A percentile compares a stretch with the other conserved stretches of the same genome.
These are phyloP conservation scores for Oryza officinalis DNA, from an alignment of 176 grass and related monocot genomes.

Conservation along the genomic window DNA sequence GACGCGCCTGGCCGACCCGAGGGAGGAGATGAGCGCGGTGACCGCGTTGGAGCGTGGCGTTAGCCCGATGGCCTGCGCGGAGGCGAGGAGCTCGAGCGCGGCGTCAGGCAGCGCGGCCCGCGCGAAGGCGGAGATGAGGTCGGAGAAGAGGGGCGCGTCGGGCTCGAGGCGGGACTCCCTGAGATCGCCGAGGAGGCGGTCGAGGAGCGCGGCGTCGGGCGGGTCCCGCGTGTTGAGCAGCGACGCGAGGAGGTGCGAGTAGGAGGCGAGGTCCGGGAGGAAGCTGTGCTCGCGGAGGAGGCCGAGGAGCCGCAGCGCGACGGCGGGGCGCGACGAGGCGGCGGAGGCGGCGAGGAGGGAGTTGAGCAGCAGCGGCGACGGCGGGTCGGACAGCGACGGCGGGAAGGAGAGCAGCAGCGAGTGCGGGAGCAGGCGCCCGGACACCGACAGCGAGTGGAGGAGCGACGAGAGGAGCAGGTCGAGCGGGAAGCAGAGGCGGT, in stretches of 20 bases:
- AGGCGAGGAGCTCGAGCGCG: constrained; percentile 70
- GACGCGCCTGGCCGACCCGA: constrained; percentile 64
- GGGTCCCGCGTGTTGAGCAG: constrained; percentile 82
- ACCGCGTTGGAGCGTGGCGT: constrained; percentile 82
- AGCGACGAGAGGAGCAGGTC: constrained; percentile 89
- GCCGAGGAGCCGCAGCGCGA: constrained; percentile 67
- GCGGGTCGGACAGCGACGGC: constrained; percentile 57
- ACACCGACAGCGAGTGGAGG: constrained; percentile 69
- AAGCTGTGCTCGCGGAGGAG: constrained; percentile 69
- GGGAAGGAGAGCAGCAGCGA: constrained; percentile 70
- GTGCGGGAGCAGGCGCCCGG: constrained; percentile 57
- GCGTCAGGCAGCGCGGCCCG: constrained; percentile 66
- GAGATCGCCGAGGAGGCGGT: constrained; percentile 60
- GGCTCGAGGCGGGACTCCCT: constrained; percentile 71
- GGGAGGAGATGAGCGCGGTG: constrained; percentile 71
- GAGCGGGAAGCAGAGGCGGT: constrained; percentile 89
- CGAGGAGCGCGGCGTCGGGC: constrained; percentile 66
- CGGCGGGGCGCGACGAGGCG: constrained; percentile 64
- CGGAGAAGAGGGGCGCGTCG: constrained; percentile 79
- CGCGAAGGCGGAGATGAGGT: constrained; percentile 82
- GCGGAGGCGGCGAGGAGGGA: constrained; percentile 81
- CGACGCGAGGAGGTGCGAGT: constrained; percentile 79
- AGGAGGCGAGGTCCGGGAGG: constrained; percentile 79
- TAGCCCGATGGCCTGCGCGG: constrained; percentile 85
- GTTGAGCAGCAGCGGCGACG: constrained; percentile 88